phyloP scores from a whole-genome alignment of 164 flowering plant genomes.

The Santalum album region DNA sequence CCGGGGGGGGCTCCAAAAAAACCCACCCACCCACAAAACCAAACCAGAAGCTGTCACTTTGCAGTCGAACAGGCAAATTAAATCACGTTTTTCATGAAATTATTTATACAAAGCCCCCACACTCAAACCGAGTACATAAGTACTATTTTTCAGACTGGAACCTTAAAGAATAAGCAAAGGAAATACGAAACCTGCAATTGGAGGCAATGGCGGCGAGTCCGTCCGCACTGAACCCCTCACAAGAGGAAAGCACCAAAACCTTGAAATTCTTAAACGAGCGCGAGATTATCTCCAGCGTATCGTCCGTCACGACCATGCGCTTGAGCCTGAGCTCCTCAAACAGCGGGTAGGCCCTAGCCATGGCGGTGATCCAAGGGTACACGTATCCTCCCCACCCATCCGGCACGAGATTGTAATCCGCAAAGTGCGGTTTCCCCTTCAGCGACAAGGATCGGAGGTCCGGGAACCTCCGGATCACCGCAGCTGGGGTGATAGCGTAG shows the following conservation, averaged over 20 bases:
- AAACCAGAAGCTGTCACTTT: no score
- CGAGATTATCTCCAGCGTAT: constrained; percentile 33
- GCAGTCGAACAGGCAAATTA: no score
- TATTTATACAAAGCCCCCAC: no score
- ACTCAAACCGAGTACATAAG: no score
- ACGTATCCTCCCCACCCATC: constrained; percentile 85
- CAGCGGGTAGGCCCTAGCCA: constrained; percentile 25
- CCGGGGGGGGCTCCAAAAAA: no score
- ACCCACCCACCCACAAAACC: no score
- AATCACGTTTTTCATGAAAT: no score
- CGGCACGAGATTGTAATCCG: constrained; percentile 83
- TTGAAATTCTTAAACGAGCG: constrained; percentile 34
- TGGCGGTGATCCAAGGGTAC: constrained; percentile 55
- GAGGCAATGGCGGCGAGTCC: constrained; percentile 82
- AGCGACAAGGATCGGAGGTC: constrained; percentile 50
- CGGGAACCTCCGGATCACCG: constrained; percentile 55
- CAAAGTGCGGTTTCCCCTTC: constrained; percentile 94
- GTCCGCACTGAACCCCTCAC: constrained; percentile 74
- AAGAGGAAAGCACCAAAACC: constrained; percentile 37
- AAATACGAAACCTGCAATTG: constrained; percentile 60
- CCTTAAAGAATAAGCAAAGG: not conserved
- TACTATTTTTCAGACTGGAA: no score
- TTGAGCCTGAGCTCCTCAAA: constrained; percentile 42
- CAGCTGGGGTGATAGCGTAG: constrained; percentile 56
- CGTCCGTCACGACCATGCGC: constrained; percentile 44